A percentile compares a stretch with the other conserved stretches of the same genome.
Conservation (phyloP, 495 filamentous ascomycete genomes). For the Xylaria telfairii region DNA sequence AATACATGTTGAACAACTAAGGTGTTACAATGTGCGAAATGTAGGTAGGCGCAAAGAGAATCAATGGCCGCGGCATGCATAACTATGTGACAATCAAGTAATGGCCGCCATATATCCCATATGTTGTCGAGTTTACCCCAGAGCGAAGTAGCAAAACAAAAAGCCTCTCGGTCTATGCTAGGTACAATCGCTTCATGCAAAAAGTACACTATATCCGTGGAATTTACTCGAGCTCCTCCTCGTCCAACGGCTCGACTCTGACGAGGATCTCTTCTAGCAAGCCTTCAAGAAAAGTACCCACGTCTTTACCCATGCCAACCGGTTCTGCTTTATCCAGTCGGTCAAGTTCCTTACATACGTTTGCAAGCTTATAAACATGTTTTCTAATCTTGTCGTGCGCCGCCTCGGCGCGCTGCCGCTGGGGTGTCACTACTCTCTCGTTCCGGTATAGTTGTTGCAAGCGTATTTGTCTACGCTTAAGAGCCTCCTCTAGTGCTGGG, state of each 20-base stretch:
- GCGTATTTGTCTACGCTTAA: slow-evolving; percentile 75
- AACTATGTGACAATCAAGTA: neutral
- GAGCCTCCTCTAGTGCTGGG: slow-evolving; percentile 86
- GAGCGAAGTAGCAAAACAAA: neutral
- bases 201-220: neutral
- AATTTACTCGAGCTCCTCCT: slow-evolving; percentile 55
- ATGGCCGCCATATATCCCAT: neutral
- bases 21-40: neutral
- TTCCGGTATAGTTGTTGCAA: slow-evolving; percentile 61
- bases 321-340: slow-evolving; percentile 79
- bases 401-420: slow-evolving; percentile 68
- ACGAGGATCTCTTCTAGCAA: slow-evolving; percentile 95
- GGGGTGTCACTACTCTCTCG: slow-evolving; percentile 52
- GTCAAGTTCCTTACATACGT: slow-evolving; percentile 86
- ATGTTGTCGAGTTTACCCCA: neutral
- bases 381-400: slow-evolving; percentile 82
- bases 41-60: neutral
- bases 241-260: slow-evolving; percentile 82
- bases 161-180: slow-evolving; percentile 17
- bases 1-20: neutral
- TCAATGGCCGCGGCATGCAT: neutral
- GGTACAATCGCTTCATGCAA: neutral
- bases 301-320: slow-evolving; percentile 89
- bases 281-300: slow-evolving; percentile 85
- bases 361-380: slow-evolving; percentile 75